Base-by-base conservation (phyloP, 2,329 filamentous ascomycete genomes). In the Elsinoe batatas region DNA sequence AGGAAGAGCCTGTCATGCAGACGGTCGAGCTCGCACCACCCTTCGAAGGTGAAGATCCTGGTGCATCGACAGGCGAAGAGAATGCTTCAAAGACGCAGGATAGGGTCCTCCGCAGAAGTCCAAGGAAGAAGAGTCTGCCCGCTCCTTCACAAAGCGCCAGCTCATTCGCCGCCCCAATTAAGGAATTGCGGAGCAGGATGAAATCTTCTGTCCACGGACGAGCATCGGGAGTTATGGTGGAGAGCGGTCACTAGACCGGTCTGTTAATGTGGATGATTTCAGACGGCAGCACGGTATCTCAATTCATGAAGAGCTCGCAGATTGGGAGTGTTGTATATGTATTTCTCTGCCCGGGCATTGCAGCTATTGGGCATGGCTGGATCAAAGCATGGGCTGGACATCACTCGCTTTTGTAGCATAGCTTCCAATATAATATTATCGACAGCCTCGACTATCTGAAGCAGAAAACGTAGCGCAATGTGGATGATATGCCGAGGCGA, bases 171-270 rank as follows among this genome's bases (percentile, higher is more conserved):
- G 51, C 57, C 38, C 54, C 56, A 12, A 53, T 60, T 32, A 60
- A 60, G 37, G 58, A 57, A 30, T 18, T 60, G 26, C 42, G 58
- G 15, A 57, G 56, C 22, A 54, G 58, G 36, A 56, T 60, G 50
- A 58, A 58, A 17, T 55, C 72, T 58, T 73, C 71, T 53, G 61
- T 76, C 18, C 73, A 76, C 40, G 73, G 73, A 33, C 69, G 71
- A 58, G 69, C 71, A 30, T 72, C 70, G 11, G 73, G 72, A 53
- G 71, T 76, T 53, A 64, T 76, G 37, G 67, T 75, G 40, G 73
- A 75, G 59, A 74, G 71, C 60, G 67, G 65, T 49, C 67, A 69
- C 59, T 72, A 60, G 43, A 47, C 18, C 30, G 33, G 30, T 35
- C 30, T 35, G 38, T 20, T 37, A 46, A 35, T 51, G 47, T 26